These are phyloP conservation scores for Alternaria arborescens DNA, from an alignment of 2,329 filamentous ascomycete genomes.

Conservation along the genomic window DNA sequence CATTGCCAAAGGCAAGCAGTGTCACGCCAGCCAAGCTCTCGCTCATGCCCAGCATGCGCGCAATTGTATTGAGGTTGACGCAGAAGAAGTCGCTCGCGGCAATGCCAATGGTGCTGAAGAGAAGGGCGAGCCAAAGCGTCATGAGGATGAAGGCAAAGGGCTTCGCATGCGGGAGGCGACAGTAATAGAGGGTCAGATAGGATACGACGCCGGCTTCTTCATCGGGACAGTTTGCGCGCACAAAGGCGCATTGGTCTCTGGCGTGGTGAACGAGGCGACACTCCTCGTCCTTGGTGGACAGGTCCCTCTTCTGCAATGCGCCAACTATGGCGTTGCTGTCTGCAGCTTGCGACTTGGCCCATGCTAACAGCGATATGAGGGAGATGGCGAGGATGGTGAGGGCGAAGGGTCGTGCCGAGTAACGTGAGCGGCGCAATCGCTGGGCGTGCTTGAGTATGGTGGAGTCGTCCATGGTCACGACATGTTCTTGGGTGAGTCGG, in stretches of 20 bases:
- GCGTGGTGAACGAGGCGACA: conserved; percentile 83
- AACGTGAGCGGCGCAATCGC: conserved; percentile 41
- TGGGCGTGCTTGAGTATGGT: conserved; percentile 29
- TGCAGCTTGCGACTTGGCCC: conserved; percentile 27
- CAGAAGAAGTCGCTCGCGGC: conserved; percentile 99
- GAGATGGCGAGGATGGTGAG: conserved; percentile 46
- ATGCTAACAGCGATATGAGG: conserved; percentile 40
- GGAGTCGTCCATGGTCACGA: conserved; percentile 36
- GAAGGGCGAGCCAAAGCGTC: conserved; percentile 81
- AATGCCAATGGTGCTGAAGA: conserved; percentile 97
- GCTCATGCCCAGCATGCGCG: conserved; percentile 87
- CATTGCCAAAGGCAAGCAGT: conserved; percentile 95
- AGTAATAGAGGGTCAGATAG: conserved; percentile 93
- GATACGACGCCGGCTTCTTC: conserved; percentile 90
- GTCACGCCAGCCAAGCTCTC: conserved; percentile 97
- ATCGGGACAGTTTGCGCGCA: conserved; percentile 81
- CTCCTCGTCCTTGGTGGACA: conserved; percentile 51
- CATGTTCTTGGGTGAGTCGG: conserved; percentile 19
- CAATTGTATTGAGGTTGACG: conserved; percentile 93
- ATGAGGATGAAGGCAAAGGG: conserved; percentile 82
- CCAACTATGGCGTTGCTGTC: not conserved
- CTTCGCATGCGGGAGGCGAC: conserved; percentile 71
- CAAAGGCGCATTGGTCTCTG: conserved; percentile 83
- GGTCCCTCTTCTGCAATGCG: conserved; percentile 28
- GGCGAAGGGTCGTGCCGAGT: conserved; percentile 50